Evolutionary conservation across 306 rosid genomes (phyloP).

Genomic region (Mucuna pruriens): DNA sequence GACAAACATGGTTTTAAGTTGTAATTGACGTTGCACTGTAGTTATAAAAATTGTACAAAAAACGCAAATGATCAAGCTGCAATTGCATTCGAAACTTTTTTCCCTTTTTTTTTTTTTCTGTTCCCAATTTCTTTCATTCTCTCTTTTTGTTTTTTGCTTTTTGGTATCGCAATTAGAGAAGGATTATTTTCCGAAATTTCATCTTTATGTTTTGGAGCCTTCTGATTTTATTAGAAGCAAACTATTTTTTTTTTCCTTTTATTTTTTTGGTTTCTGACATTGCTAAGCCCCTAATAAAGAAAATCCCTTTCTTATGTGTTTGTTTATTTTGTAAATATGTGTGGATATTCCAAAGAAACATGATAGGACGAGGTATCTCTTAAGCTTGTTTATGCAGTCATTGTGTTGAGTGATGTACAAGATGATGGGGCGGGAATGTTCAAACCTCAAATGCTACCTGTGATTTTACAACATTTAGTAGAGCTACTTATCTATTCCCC

Average conservation of each 20-base stretch:
- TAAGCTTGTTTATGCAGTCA: neutral
- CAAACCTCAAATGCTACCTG: neutral
- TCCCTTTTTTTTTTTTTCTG: too few relatives aligned
- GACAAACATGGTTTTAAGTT: neutral
- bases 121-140: neutral
- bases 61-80: neutral
- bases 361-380: neutral
- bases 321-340: too few relatives aligned
- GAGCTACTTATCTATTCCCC: neutral
- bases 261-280: neutral
- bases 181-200: neutral
- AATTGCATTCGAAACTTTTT: too few relatives aligned
- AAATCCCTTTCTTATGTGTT: neutral
- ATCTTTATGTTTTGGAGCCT: neutral
- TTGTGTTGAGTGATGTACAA: too few relatives aligned
- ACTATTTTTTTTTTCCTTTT: neutral
- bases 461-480: neutral
- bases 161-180: neutral
- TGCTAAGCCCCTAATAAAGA: neutral
- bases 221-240: conserved; percentile 6
- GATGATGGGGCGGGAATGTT: too few relatives aligned
- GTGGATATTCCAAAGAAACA: too few relatives aligned
- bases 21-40: too few relatives aligned
- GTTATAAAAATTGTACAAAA: too few relatives aligned
- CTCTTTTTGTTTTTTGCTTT: neutral